Evolutionary conservation across 768 basidiomycete species (phyloP).

Genomic region (Panellus pusillus): DNA sequence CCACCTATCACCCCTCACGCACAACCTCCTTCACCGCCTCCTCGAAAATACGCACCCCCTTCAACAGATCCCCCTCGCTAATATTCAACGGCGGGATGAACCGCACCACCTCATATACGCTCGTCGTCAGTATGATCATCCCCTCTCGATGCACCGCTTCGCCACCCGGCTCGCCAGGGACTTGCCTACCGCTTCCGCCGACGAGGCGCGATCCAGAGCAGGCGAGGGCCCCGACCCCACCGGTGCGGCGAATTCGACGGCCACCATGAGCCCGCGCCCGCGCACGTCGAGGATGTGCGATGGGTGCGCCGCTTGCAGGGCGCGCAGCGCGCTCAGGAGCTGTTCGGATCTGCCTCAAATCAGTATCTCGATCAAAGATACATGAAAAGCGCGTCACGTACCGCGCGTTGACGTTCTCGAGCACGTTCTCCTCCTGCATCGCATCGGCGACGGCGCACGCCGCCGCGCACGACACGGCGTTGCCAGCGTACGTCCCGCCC

Average conservation of each 20-base stretch:
- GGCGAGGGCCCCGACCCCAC: conserved; percentile 47
- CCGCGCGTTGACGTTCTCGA: conserved; percentile 78
- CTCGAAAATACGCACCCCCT: conserved; percentile 63
- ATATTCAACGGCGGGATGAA: conserved; percentile 95
- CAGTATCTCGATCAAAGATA: background rate
- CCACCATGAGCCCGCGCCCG: conserved; percentile 88
- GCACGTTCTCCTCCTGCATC: conserved; percentile 76
- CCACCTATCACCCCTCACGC: conserved; percentile 36
- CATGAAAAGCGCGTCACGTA: conserved; percentile 29
- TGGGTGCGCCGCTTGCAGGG: conserved; percentile 53
- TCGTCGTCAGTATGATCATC: conserved; percentile 85
- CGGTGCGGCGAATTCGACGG: conserved; percentile 73
- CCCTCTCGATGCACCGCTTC: conserved; percentile 81
- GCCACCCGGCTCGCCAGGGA: conserved; percentile 67
- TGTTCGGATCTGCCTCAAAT: conserved; percentile 58
- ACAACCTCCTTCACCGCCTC: conserved; percentile 74
- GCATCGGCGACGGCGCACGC: conserved; percentile 79
- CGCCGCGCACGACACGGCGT: conserved; percentile 90
- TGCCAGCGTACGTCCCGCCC: conserved; percentile 92
- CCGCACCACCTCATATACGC: conserved; percentile 81
- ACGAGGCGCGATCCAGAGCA: conserved; percentile 48
- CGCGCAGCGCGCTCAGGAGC: conserved; percentile 61
- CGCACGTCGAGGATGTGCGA: conserved; percentile 81
- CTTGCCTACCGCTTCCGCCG: conserved; percentile 35
- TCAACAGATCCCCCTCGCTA: conserved; percentile 67